Conservation (phyloP, 257 asterid genomes). For the Solanum rostratum region DNA sequence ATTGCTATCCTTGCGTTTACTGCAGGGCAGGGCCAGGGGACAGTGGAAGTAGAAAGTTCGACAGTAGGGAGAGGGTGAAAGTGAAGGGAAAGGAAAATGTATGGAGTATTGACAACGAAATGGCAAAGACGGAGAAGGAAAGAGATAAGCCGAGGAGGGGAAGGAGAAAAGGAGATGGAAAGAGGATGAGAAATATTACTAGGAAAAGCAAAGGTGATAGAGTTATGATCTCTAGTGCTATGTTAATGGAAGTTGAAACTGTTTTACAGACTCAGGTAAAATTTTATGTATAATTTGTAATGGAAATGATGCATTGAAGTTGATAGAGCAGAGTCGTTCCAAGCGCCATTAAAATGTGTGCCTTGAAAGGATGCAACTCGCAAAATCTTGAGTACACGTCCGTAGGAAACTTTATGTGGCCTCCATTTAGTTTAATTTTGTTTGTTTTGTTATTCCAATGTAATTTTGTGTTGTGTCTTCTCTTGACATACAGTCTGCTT, state of each 20-base stretch:
- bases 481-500: not conserved
- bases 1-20: slow-evolving; percentile 26
- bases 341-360: not conserved
- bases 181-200: slow-evolving; percentile 25
- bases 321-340: not conserved
- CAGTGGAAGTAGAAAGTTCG: slow-evolving; percentile 10
- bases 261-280: slow-evolving; percentile 89
- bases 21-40: slow-evolving; percentile 20
- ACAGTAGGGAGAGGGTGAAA: slow-evolving; percentile 15
- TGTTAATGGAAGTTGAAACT: slow-evolving; percentile 79
- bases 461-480: not conserved
- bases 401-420: not conserved
- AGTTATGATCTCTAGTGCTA: slow-evolving; percentile 68
- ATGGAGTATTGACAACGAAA: slow-evolving; percentile 83
- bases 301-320: not conserved
- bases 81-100: slow-evolving; percentile 74
- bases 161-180: slow-evolving; percentile 34
- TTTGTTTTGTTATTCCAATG: not conserved
- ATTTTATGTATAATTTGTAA: not conserved
- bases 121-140: slow-evolving; percentile 33
- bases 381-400: not conserved
- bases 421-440: not conserved
- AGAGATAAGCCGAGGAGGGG: slow-evolving; percentile 28
- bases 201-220: slow-evolving; percentile 31
- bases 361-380: not conserved